A percentile compares a stretch with the other conserved stretches of the same genome.
Conservation (phyloP, 768 basidiomycete species). For the Agrocybe chaxingu region DNA sequence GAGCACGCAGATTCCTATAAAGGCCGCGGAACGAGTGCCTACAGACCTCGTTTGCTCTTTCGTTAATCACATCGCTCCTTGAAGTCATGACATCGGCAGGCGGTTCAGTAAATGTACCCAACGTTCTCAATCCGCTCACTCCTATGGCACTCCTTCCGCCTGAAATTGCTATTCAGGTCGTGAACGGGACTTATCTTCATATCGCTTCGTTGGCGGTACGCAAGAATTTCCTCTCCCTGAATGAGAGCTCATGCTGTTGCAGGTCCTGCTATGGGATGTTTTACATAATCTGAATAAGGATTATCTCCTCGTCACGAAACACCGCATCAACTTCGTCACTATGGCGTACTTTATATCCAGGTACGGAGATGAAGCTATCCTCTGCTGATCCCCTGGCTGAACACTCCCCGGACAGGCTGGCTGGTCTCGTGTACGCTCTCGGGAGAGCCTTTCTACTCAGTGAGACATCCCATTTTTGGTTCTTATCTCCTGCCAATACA, state of each 20-base stretch:
- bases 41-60: too few species aligned
- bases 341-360: constrained; percentile 9
- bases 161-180: not conserved
- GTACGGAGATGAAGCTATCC: not conserved
- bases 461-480: not conserved
- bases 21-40: too few species aligned
- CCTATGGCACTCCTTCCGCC: constrained; percentile 2
- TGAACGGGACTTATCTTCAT: constrained; percentile 7
- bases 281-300: constrained; percentile 9
- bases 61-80: too few species aligned
- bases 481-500: not conserved
- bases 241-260: not conserved
- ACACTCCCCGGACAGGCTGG: not conserved
- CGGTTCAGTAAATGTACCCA: too few species aligned
- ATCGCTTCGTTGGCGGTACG: constrained; percentile 6
- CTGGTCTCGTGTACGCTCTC: constrained; percentile 7
- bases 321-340: not conserved
- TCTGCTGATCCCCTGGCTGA: not conserved
- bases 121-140: not conserved
- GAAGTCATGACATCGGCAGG: too few species aligned
- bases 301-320: not conserved
- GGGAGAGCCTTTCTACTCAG: constrained; percentile 7
- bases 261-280: constrained; percentile 12
- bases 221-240: not conserved
- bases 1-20: too few species aligned